A percentile compares a stretch with the other conserved stretches of the same genome.
These are phyloP conservation scores for Sapria himalayana DNA, from an alignment of 345 rosid genomes.

Conservation along the genomic window DNA sequence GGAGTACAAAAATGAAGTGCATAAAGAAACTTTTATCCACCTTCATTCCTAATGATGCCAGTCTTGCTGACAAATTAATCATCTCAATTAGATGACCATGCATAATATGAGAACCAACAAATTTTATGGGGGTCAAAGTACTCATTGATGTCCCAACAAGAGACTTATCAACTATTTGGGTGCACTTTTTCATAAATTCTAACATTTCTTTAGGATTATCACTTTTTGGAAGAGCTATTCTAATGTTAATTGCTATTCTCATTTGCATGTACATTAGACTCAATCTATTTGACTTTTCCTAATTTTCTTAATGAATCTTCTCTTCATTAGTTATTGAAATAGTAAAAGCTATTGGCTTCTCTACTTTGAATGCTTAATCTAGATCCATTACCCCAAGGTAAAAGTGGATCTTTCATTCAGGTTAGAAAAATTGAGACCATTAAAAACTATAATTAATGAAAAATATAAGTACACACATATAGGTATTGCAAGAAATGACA, in stretches of 20 bases:
- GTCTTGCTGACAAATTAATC: constrained; percentile 1
- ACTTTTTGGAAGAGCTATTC: background rate
- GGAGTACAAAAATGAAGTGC: too few relatives aligned
- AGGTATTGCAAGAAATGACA: too few relatives aligned
- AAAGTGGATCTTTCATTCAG: too few relatives aligned
- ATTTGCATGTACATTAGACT: constrained; percentile 6
- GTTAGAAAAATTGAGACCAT: too few relatives aligned
- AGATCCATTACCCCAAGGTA: too few relatives aligned
- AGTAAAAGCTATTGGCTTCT: too few relatives aligned
- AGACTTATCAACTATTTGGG: constrained; percentile 3
- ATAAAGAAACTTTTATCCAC: too few relatives aligned
- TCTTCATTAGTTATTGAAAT: background rate
- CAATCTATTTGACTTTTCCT: constrained; percentile 2
- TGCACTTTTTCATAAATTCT: background rate
- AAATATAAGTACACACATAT: too few relatives aligned
- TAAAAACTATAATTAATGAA: too few relatives aligned
- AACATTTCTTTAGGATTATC: background rate
- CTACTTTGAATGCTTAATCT: too few relatives aligned
- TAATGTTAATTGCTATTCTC: constrained; percentile 5
- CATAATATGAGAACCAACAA: constrained; percentile 9
- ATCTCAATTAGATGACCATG: constrained; percentile 6
- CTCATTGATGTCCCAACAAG: constrained; percentile 3
- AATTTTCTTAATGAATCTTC: background rate
- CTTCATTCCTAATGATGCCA: too few relatives aligned
- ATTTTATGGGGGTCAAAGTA: constrained; percentile 6